These are phyloP conservation scores for Alternaria rosae DNA, from an alignment of 2,329 filamentous ascomycete genomes.

Conservation along the genomic window DNA sequence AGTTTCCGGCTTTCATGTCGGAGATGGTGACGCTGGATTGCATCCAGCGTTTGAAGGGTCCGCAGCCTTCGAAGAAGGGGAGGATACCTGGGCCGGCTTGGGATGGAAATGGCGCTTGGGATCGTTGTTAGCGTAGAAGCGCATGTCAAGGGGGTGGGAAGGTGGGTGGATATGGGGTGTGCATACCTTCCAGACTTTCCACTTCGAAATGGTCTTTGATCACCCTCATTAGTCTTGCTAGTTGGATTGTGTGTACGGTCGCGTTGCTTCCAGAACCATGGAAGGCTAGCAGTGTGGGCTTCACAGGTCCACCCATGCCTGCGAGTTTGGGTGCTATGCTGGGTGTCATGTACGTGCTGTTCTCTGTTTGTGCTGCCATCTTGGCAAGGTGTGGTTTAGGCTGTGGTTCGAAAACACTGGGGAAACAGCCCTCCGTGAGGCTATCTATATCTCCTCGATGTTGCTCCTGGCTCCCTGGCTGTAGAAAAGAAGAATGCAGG, in stretches of 20 bases:
- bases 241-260: slow-evolving; percentile 43
- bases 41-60: slow-evolving; percentile 46
- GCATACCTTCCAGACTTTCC: slow-evolving; percentile 34
- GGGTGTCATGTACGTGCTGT: background rate
- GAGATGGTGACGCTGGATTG: slow-evolving; percentile 23
- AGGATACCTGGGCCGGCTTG: slow-evolving; percentile 46
- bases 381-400: background rate
- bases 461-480: background rate
- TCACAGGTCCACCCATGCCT: slow-evolving; percentile 7
- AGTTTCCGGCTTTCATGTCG: slow-evolving; percentile 24
- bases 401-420: background rate
- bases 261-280: slow-evolving; percentile 47
- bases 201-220: slow-evolving; percentile 37
- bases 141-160: background rate
- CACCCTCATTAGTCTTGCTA: slow-evolving; percentile 37
- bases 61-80: slow-evolving; percentile 50
- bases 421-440: too few species aligned
- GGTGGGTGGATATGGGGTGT: background rate
- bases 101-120: slow-evolving; percentile 41
- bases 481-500: background rate
- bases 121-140: slow-evolving; percentile 1
- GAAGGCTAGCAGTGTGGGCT: slow-evolving; percentile 46
- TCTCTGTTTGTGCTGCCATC: background rate
- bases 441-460: background rate
- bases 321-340: background rate